These are phyloP conservation scores for Corynespora cassiicola DNA, from an alignment of 2,329 filamentous ascomycete species.

Conservation along the genomic window DNA sequence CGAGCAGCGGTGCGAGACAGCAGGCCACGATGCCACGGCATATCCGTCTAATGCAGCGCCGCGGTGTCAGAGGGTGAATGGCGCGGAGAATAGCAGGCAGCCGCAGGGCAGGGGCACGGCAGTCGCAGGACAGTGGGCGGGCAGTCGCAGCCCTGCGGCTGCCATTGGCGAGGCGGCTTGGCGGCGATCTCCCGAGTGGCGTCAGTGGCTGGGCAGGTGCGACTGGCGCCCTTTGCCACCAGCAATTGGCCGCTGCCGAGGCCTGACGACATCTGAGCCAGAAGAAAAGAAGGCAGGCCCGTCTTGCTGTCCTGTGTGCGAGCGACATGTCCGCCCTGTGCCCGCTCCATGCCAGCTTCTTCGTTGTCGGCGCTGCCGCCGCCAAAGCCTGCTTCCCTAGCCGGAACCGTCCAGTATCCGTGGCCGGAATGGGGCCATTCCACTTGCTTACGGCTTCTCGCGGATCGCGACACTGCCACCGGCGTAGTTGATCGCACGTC, in stretches of 20 bases:
- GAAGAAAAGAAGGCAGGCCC: not conserved
- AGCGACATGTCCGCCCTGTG: not conserved
- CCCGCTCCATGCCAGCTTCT: no score
- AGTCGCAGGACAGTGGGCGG: no score
- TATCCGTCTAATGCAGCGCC: not conserved
- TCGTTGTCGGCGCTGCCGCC: no score
- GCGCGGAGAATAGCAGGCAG: not conserved
- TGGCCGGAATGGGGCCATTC: no score
- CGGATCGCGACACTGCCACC: slow-evolving; percentile 20
- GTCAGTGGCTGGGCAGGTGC: slow-evolving; percentile 4
- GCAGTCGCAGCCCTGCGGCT: no score
- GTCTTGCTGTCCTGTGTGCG: not conserved
- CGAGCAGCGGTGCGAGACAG: no score
- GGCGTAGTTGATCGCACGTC: slow-evolving; percentile 7
- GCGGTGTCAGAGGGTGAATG: not conserved
- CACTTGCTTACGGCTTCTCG: slow-evolving; percentile 11
- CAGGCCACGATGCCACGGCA: not conserved
- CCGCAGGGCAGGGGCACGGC: not conserved
- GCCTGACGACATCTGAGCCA: not conserved
- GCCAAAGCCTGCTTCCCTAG: no score
- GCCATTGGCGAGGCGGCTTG: not conserved
- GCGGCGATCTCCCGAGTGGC: not conserved
- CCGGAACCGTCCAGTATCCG: no score
- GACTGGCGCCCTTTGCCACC: not conserved
- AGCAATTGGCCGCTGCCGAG: not conserved